Evolutionary conservation across 495 filamentous ascomycete species (phyloP).

Genomic region (Penicillium longicatenatum): DNA sequence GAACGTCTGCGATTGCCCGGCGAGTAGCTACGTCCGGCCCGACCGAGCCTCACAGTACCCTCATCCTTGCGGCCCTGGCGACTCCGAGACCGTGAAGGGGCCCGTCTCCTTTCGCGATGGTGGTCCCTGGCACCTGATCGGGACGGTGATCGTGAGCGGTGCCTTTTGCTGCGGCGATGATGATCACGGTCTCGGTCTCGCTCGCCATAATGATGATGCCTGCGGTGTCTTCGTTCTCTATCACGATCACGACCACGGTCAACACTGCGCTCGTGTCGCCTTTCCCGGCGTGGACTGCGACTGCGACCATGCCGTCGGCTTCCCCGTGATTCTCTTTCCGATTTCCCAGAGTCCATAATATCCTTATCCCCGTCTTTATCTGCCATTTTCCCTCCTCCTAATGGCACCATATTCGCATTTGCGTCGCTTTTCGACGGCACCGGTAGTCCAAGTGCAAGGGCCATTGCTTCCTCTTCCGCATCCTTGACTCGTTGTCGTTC

Average conservation of each 20-base stretch:
- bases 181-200: constrained; percentile 30
- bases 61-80: constrained; percentile 32
- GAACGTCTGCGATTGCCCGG: constrained; percentile 31
- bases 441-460: constrained; percentile 77
- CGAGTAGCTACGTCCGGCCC: constrained; percentile 31
- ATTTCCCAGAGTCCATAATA: constrained; percentile 22
- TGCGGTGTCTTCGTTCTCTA: constrained; percentile 37
- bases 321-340: constrained; percentile 25
- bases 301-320: constrained; percentile 33
- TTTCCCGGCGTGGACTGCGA: constrained; percentile 35
- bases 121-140: constrained; percentile 33
- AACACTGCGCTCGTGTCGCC: constrained; percentile 31
- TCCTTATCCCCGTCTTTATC: constrained; percentile 27
- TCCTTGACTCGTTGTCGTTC: constrained; percentile 85
- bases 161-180: constrained; percentile 37
- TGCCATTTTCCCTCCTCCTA: constrained; percentile 32
- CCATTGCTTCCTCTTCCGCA: constrained; percentile 88
- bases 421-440: constrained; percentile 46
- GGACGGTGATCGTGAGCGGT: constrained; percentile 39
- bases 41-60: constrained; percentile 20
- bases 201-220: constrained; percentile 33
- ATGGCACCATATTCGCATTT: constrained; percentile 47
- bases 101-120: constrained; percentile 24
- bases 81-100: constrained; percentile 36
- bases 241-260: constrained; percentile 39